phyloP scores from a whole-genome alignment of 495 filamentous ascomycete genomes.

The Darksidea phi region DNA sequence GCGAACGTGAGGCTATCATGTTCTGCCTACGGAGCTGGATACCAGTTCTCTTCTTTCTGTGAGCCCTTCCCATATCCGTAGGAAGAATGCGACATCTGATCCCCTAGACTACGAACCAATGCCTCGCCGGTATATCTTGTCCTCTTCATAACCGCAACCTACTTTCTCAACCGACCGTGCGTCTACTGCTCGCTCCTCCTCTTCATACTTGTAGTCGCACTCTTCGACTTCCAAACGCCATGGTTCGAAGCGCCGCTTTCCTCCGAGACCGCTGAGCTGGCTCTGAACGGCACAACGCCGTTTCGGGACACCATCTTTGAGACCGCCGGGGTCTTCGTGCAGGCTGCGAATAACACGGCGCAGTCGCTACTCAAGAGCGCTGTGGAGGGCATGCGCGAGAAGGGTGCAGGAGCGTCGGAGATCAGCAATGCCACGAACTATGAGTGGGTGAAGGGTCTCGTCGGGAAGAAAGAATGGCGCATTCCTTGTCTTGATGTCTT shows the following conservation, averaged over 20 bases:
- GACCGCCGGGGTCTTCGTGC: conserved; percentile 36
- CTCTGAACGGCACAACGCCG: conserved; percentile 16
- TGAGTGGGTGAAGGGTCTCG: conserved; percentile 36
- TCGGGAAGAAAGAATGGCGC: conserved; percentile 43
- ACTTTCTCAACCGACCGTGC: conserved; percentile 46
- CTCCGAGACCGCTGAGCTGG: conserved; percentile 2
- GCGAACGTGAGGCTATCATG: conserved; percentile 33
- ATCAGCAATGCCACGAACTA: conserved; percentile 13
- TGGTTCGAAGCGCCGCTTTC: conserved; percentile 44
- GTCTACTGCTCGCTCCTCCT: conserved; percentile 49
- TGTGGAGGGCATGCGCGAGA: conserved; percentile 34
- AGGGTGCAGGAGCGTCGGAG: conserved; percentile 5
- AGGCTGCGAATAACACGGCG: conserved; percentile 40
- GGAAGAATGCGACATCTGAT: conserved; percentile 14
- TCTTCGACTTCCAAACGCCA: conserved; percentile 46
- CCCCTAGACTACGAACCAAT: conserved; percentile 36
- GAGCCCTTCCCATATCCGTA: conserved; percentile 13
- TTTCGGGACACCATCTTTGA: conserved; percentile 24
- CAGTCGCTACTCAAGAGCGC: conserved; percentile 36
- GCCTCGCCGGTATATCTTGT: conserved; percentile 46
- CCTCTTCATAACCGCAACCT: conserved; percentile 46
- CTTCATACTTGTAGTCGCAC: conserved; percentile 43
- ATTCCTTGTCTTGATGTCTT: conserved; percentile 45
- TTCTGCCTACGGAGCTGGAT: conserved; percentile 46
- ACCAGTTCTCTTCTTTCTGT: conserved; percentile 45